A percentile compares a stretch with the other conserved stretches of the same genome.
phyloP scores from a whole-genome alignment of 2,329 filamentous ascomycete genomes.

The Xylaria sp. region DNA sequence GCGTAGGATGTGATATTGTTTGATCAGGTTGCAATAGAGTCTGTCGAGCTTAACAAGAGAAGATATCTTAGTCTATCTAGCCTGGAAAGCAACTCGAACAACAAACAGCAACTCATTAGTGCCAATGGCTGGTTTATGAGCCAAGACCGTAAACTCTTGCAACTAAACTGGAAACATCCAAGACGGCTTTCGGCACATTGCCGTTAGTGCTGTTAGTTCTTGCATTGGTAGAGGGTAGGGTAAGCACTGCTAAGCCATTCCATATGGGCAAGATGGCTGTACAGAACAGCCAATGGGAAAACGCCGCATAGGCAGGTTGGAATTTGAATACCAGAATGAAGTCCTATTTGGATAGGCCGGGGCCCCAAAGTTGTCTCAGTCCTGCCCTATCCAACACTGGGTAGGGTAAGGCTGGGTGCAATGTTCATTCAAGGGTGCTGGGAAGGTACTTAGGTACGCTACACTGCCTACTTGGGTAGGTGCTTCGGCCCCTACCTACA shows the following conservation, averaged over 20 bases:
- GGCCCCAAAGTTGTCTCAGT: neutral
- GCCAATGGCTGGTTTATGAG: neutral
- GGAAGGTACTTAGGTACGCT: neutral
- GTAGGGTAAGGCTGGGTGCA: neutral
- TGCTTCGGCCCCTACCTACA: neutral
- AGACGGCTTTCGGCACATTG: slow-evolving; percentile 31
- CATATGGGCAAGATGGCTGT: neutral
- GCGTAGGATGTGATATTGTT: neutral
- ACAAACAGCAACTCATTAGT: neutral
- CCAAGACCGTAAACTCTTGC: neutral
- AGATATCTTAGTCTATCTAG: neutral
- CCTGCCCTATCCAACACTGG: too few relatives aligned
- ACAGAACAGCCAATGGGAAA: slow-evolving; percentile 5
- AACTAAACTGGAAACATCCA: neutral
- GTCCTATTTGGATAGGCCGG: too few relatives aligned
- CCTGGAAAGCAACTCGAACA: too few relatives aligned
- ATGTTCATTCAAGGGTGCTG: neutral
- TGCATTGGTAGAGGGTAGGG: neutral
- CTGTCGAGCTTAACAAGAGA: neutral
- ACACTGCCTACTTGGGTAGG: slow-evolving; percentile 4
- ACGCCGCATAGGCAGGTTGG: slow-evolving; percentile 2
- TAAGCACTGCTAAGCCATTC: neutral
- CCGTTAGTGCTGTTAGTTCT: neutral
- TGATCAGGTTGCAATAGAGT: slow-evolving; percentile 15
- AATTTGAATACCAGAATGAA: slow-evolving; percentile 3